A percentile compares a stretch with the other conserved stretches of the same genome.
phyloP scores from a whole-genome alignment of 257 asterid genomes.

The Salvia rosmarinus region DNA sequence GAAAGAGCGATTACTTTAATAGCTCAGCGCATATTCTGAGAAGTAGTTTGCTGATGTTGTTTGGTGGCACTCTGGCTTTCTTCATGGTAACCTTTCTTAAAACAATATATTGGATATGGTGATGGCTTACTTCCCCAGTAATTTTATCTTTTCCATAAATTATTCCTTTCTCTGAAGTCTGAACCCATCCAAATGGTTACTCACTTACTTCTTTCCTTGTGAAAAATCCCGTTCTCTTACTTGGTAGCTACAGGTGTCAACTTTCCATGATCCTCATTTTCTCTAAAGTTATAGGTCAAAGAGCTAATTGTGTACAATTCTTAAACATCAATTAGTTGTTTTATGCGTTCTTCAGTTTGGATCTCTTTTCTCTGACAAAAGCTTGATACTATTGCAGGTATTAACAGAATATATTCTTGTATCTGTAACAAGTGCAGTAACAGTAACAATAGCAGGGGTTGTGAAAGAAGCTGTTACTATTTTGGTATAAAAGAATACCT shows the following conservation, averaged over 20 bases:
- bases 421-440: conserved; percentile 96
- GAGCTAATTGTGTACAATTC: neutral
- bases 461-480: conserved; percentile 99
- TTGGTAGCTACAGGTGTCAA: neutral
- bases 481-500: conserved; percentile 55
- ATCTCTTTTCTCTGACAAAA: conserved; percentile 13
- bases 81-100: conserved; percentile 70
- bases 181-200: conserved; percentile 5
- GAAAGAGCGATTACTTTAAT: conserved; percentile 66
- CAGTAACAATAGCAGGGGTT: conserved; percentile 97
- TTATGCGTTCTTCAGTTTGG: conserved; percentile 17
- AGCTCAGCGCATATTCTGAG: conserved; percentile 76
- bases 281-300: neutral
- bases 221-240: neutral
- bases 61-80: conserved; percentile 98
- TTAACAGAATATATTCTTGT: conserved; percentile 89
- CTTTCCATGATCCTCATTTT: conserved; percentile 9
- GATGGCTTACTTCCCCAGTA: conserved; percentile 9
- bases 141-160: conserved; percentile 13
- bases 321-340: conserved; percentile 1
- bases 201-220: neutral
- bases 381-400: conserved; percentile 62
- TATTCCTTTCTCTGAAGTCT: conserved; percentile 14
- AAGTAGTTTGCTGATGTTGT: conserved; percentile 91
- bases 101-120: neutral